Evolutionary conservation across 1,284 basidiomycete species (phyloP).

Genomic region (Prillingera fragicola): DNA sequence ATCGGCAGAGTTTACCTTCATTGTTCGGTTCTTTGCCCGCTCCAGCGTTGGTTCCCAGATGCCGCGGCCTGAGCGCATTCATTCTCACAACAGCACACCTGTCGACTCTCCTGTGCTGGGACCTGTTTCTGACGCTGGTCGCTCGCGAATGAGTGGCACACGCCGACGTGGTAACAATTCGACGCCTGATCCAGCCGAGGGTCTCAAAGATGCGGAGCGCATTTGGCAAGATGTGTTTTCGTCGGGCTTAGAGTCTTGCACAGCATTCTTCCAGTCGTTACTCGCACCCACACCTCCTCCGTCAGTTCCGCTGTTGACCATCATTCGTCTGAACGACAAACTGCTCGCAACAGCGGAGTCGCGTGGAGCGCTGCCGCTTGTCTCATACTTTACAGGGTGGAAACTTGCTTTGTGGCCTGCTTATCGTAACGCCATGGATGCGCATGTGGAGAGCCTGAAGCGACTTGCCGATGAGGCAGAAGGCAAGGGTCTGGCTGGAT

Average conservation of each 20-base stretch:
- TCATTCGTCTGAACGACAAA: conserved; percentile 80
- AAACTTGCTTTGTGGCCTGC: conserved; percentile 83
- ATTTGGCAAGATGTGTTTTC: conserved; percentile 89
- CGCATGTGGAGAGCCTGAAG: conserved; percentile 71
- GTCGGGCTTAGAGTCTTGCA: conserved; percentile 74
- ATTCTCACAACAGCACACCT: conserved; percentile 22
- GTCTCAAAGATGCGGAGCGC: conserved; percentile 41
- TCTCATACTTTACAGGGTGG: conserved; percentile 69
- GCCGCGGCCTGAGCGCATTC: conserved; percentile 1
- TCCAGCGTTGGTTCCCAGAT: not conserved
- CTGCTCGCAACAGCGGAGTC: conserved; percentile 66
- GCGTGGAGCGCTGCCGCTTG: conserved; percentile 69
- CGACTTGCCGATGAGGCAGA: conserved; percentile 68
- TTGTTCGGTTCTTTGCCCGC: conserved; percentile 68
- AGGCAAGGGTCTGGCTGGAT: conserved; percentile 39
- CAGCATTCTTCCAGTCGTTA: conserved; percentile 41
- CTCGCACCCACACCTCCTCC: conserved; percentile 55
- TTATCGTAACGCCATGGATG: conserved; percentile 82
- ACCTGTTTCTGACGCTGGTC: conserved; percentile 28
- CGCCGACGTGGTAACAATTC: not conserved
- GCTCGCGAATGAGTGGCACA: conserved; percentile 8
- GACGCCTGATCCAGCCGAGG: conserved; percentile 50
- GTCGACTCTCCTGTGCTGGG: conserved; percentile 29
- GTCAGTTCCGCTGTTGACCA: conserved; percentile 68
- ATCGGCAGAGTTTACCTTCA: conserved; percentile 80